These are phyloP conservation scores for Parietichytrium sp. DNA, from an alignment of 108 stramenopile species.

Conservation along the genomic window DNA sequence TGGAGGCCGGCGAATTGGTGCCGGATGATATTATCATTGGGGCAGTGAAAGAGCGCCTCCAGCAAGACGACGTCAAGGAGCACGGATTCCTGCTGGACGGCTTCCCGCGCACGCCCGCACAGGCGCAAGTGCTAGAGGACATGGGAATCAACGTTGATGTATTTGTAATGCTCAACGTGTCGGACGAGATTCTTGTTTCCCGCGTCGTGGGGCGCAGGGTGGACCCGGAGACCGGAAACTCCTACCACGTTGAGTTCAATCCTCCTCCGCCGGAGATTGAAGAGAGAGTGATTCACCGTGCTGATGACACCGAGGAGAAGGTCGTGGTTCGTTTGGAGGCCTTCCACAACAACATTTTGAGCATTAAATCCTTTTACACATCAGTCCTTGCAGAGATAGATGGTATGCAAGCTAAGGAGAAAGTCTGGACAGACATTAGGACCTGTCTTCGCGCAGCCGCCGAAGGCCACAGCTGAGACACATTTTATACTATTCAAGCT, in stretches of 20 bases:
- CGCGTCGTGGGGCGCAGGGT: constrained; percentile 95
- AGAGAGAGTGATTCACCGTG: constrained; percentile 89
- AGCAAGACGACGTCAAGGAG: constrained; percentile 80
- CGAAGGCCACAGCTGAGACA: no score
- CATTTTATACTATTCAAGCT: no score
- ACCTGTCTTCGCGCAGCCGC: no score
- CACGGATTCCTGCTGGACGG: constrained; percentile 98
- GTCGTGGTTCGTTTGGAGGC: constrained; percentile 80
- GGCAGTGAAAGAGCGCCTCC: constrained; percentile 88
- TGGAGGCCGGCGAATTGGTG: constrained; percentile 95
- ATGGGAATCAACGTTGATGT: constrained; percentile 86
- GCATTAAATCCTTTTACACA: no score
- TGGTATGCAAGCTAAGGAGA: no score
- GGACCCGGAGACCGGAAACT: constrained; percentile 84
- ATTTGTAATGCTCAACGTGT: constrained; percentile 87
- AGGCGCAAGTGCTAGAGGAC: constrained; percentile 88
- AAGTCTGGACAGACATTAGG: no score
- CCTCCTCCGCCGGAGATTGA: constrained; percentile 55
- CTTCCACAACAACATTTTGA: no score
- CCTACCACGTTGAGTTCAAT: constrained; percentile 91
- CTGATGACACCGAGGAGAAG: constrained; percentile 89
- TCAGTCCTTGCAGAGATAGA: no score
- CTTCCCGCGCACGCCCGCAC: constrained; percentile 93
- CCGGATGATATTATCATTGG: constrained; percentile 92
- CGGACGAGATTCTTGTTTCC: constrained; percentile 89